phyloP scores from a whole-genome alignment of 805 yeast genomes.

The Saturnispora silvae region DNA sequence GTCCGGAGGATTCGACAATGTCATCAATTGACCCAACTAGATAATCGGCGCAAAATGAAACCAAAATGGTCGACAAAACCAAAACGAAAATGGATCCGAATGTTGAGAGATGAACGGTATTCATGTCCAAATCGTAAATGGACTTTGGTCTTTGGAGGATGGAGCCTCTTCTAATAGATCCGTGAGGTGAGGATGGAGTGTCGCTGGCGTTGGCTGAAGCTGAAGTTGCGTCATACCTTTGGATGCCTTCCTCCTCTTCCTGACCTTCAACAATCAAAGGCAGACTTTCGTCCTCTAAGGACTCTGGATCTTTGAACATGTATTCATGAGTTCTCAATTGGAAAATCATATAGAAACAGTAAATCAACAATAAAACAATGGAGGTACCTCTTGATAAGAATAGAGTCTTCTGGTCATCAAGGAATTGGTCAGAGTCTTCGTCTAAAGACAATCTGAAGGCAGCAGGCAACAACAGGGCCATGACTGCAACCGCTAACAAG shows the following conservation, averaged over 20 bases:
- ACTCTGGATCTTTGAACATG: constrained; percentile 46
- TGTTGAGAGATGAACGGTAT: constrained; percentile 36
- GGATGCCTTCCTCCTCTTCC: neutral
- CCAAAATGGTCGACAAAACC: constrained; percentile 58
- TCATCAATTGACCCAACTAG: constrained; percentile 90
- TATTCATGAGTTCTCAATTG: constrained; percentile 80
- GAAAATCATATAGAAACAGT: constrained; percentile 70
- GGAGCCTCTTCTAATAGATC: constrained; percentile 15
- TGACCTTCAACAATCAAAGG: constrained; percentile 21
- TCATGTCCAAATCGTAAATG: constrained; percentile 20
- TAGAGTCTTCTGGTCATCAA: constrained; percentile 37
- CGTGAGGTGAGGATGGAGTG: constrained; percentile 8
- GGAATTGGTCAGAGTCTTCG: constrained; percentile 14
- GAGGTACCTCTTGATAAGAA: constrained; percentile 80
- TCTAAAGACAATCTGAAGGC: constrained; percentile 84
- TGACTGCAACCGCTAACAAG: constrained; percentile 79
- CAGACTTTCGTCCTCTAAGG: neutral
- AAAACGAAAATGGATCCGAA: constrained; percentile 45
- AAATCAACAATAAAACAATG: constrained; percentile 63
- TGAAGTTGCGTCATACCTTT: neutral
- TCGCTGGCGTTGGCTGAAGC: constrained; percentile 1
- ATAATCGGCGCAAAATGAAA: constrained; percentile 86
- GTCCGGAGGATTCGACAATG: constrained; percentile 71
- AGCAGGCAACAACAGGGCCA: constrained; percentile 87
- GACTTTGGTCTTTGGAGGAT: constrained; percentile 23